Evolutionary conservation across 768 basidiomycete species (phyloP), one percentile per base, ranked within the genome.

Genomic region (Chalciporus sphaerocephalus): DNA sequence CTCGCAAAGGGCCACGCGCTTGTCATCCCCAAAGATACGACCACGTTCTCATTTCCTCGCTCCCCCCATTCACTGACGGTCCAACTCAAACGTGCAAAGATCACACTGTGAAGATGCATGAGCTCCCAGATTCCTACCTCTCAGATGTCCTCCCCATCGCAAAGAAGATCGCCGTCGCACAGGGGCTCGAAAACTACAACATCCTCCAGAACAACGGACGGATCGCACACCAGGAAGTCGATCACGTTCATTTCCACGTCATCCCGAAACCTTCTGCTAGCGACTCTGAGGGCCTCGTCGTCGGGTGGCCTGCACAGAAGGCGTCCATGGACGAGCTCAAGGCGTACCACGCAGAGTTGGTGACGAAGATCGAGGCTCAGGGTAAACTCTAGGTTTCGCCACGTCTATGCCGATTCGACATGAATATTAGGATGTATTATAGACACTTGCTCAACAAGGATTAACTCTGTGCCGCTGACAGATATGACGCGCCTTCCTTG

Each of bases 241-340:
- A 83, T 44, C 92, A 95, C 56, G 91, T 92, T 12, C 92, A 95
- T 64, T 92, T 92, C 69, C 92, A 97, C 58, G 75, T 97, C 55
- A 94, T 97, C 50, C 93, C 94, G 3, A 97, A 96, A 63, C 91
- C 88, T 0, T 60, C 67, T n/a, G 74, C 60, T 2, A 67, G 69
- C 5, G 77, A 82, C 36, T 60, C 76, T 5, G 81, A 87, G 54
- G 95, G 95, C 4, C 74, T 99, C 21, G 80, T 80, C 11, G 69
- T 97, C 44, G 80, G 78, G 15, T 97, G 95, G 95, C 61, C 61
- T 2, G 38, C 54, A n/a, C 18, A 55, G 50, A 47, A 38, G 2
- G 43, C 51, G 0, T 18, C 43, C 10, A 41, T 51, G 50, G 61
- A 64, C 1, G 59, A 66, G 0, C 44, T 66, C 8, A 55, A 57